Conservation (phyloP, 2,329 filamentous ascomycete species). For the Claviceps citrina region DNA sequence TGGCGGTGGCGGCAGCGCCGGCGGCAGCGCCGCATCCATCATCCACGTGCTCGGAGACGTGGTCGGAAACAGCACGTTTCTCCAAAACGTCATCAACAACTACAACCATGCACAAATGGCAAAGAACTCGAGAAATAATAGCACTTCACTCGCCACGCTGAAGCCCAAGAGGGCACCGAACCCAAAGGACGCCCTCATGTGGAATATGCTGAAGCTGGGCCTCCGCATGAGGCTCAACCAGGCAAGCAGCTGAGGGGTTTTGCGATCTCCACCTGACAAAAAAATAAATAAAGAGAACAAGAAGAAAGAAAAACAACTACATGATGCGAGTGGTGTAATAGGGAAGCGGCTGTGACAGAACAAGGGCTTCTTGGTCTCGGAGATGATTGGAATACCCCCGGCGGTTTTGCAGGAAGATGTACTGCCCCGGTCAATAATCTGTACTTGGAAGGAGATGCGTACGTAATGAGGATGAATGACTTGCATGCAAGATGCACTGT, state of each 20-base stretch:
- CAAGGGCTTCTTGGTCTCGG: no score
- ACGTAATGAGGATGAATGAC: no score
- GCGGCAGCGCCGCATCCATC: constrained; percentile 11
- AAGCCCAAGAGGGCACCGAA: not conserved
- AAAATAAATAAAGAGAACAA: not conserved
- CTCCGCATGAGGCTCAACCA: constrained; percentile 5
- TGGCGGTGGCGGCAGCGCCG: constrained; percentile 16
- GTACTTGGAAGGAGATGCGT: no score
- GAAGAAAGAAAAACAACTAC: no score
- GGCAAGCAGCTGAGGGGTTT: not conserved
- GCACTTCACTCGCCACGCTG: not conserved
- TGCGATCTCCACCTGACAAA: no score
- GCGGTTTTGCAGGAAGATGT: no score
- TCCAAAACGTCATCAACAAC: constrained; percentile 21
- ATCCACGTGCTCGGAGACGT: constrained; percentile 21
- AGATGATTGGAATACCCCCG: no score
- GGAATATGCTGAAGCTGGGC: constrained; percentile 7
- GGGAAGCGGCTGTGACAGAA: no score
- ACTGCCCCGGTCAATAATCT: no score
- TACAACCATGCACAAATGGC: constrained; percentile 15
- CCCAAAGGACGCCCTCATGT: constrained; percentile 6
- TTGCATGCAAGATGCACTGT: no score
- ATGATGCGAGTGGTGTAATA: no score
- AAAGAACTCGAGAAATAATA: no score
- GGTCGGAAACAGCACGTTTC: constrained; percentile 24